These are phyloP conservation scores for Phytophthora lateralis DNA, from an alignment of 352 stramenopile species.

Conservation along the genomic window DNA sequence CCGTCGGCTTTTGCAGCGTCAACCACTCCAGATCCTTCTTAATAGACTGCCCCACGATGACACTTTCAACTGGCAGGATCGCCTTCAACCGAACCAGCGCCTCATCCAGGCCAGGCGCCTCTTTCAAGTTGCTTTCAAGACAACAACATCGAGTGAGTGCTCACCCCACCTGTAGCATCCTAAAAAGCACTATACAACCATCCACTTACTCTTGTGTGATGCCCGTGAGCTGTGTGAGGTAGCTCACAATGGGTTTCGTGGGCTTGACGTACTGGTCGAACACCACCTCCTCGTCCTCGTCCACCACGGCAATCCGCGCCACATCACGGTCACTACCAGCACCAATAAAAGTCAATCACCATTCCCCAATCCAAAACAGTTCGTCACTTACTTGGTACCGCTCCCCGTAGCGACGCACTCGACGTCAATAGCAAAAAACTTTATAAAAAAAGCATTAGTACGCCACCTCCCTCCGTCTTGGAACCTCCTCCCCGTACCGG, in stretches of 20 bases:
- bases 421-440: constrained; percentile 94
- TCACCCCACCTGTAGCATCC: not conserved
- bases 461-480: not conserved
- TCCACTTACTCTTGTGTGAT: constrained; percentile 72
- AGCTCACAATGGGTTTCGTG: constrained; percentile 87
- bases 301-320: constrained; percentile 89
- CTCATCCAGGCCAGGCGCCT: constrained; percentile 70
- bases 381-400: constrained; percentile 60
- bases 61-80: constrained; percentile 77
- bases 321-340: constrained; percentile 84
- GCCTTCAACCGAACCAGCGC: constrained; percentile 77
- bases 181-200: not conserved
- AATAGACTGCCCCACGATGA: constrained; percentile 93
- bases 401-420: constrained; percentile 92
- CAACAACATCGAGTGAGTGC: not conserved
- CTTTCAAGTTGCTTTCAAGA: constrained; percentile 58
- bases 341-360: not conserved
- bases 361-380: not conserved
- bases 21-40: constrained; percentile 94
- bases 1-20: constrained; percentile 70
- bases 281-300: constrained; percentile 86
- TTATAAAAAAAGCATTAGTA: constrained; percentile 23
- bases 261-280: constrained; percentile 90
- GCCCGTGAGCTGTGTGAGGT: constrained; percentile 91
- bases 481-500: constrained; percentile 39